Evolutionary conservation across 768 basidiomycete genomes (phyloP).

Genomic region (Boletus huronensis): DNA sequence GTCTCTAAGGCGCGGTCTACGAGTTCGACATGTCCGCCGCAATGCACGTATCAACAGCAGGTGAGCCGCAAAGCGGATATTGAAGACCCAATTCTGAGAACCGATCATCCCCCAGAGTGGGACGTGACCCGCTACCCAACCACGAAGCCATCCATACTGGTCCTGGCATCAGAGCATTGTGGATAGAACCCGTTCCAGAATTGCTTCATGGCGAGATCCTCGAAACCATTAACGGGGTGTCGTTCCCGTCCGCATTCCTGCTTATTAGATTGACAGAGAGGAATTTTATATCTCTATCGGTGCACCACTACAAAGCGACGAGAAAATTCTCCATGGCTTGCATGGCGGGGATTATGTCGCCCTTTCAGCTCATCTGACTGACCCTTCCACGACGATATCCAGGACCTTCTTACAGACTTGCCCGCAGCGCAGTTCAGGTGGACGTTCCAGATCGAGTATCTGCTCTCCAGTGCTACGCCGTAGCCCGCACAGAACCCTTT

Average conservation of each 20-base stretch:
- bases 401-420: slow-evolving; percentile 42
- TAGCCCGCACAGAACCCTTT: slow-evolving; percentile 49
- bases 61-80: slow-evolving; percentile 25
- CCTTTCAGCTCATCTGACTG: slow-evolving; percentile 18
- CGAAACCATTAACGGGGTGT: slow-evolving; percentile 21
- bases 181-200: slow-evolving; percentile 20
- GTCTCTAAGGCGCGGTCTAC: background rate
- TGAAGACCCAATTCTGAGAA: slow-evolving; percentile 2
- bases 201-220: slow-evolving; percentile 27
- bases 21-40: slow-evolving; percentile 7
- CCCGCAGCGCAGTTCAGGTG: slow-evolving; percentile 38
- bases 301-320: slow-evolving; percentile 20
- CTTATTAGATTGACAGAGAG: slow-evolving; percentile 24
- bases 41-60: slow-evolving; percentile 3
- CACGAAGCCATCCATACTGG: slow-evolving; percentile 4
- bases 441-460: slow-evolving; percentile 61
- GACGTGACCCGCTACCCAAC: slow-evolving; percentile 1
- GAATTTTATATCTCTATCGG: slow-evolving; percentile 12
- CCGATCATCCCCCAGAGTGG: background rate
- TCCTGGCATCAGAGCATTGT: slow-evolving; percentile 15
- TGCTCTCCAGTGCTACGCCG: slow-evolving; percentile 46
- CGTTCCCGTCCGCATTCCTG: slow-evolving; percentile 15
- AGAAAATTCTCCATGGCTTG: slow-evolving; percentile 34
- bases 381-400: slow-evolving; percentile 40
- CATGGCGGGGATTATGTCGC: slow-evolving; percentile 27